Percentiles rank a stretch among this genome's conserved stretches.
phyloP scores from a whole-genome alignment of 2,329 filamentous ascomycete species.

The Penicillium sumatraense region DNA sequence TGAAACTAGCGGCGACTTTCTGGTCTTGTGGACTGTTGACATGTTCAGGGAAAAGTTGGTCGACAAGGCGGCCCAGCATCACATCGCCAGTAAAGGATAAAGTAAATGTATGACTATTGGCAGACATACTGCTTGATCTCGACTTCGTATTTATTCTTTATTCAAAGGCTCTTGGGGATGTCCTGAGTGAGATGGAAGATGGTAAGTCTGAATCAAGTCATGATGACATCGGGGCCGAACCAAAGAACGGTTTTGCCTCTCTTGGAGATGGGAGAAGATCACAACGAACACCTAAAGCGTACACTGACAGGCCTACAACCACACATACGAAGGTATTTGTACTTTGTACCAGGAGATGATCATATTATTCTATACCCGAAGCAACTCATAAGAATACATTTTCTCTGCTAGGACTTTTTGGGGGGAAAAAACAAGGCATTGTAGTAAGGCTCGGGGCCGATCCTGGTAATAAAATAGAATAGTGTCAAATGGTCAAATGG shows the following conservation, averaged over 20 bases:
- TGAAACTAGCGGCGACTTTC: slow-evolving; percentile 23
- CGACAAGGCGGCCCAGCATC: slow-evolving; percentile 49
- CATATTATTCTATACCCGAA: slow-evolving; percentile 6
- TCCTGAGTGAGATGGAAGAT: too few species aligned
- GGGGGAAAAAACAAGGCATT: slow-evolving; percentile 11
- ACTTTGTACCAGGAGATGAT: not conserved
- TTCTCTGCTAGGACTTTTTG: slow-evolving; percentile 19
- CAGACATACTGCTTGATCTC: too few species aligned
- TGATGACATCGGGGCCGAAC: slow-evolving; percentile 19
- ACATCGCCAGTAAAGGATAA: slow-evolving; percentile 44
- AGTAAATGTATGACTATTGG: slow-evolving; percentile 25
- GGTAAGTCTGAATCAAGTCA: slow-evolving; percentile 8
- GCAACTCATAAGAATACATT: slow-evolving; percentile 22
- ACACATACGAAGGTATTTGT: too few species aligned
- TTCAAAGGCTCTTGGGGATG: too few species aligned
- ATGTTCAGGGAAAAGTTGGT: slow-evolving; percentile 44
- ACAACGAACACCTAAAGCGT: too few species aligned
- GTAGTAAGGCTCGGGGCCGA: slow-evolving; percentile 20
- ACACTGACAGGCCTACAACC: too few species aligned
- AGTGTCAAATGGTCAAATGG: slow-evolving; percentile 18
- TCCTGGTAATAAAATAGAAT: slow-evolving; percentile 5
- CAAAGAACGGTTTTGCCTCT: not conserved
- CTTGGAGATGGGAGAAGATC: too few species aligned
- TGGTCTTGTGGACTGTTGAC: slow-evolving; percentile 33
- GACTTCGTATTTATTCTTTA: too few species aligned